Base-by-base conservation (phyloP, 805 yeast genomes). In the Kuraishia capsulata region DNA sequence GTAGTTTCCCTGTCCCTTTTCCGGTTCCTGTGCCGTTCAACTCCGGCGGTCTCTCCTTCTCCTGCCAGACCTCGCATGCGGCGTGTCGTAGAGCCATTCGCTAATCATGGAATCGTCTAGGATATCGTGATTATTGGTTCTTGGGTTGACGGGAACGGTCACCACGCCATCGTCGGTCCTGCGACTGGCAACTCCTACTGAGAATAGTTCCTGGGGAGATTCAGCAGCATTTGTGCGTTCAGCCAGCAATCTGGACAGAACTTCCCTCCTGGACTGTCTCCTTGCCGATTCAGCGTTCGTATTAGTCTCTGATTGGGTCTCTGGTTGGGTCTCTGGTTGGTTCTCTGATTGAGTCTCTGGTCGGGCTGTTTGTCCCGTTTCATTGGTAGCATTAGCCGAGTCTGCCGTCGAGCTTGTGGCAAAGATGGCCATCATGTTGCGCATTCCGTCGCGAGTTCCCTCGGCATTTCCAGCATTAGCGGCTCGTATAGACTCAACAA, bases 141-240 rank as follows among this genome's bases (percentile, higher is more conserved):
- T 31, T 14, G 32, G 24, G 32, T 8, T 9, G 20, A 36, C 20
- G 18, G 19, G 29, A 17, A 20, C 38, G 6, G 76, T 69, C n/a
- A 53, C 63, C 1, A 68, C 70, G 2, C 77, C 78, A 34, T 44
- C 48, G 1, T 61, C 49, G 0, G 71, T 68, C 42, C 78, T 53
- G 41, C 73, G 60, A 44, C 76, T 71, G 11, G 67, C 52, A 8
- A 73, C 69, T 2, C 76, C 78, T 3, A 65, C 45, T 1, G 77
- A 68, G 45, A 73, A 71, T 30, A 57, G 36, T 6, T 53, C n/a
- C n/a, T n/a, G n/a, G n/a, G n/a, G n/a, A n/a, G n/a, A n/a, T n/a
- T n/a, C n/a, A n/a, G n/a, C n/a, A n/a, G n/a, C n/a, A n/a, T n/a
- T n/a, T n/a, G n/a, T n/a, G n/a, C n/a, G n/a, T n/a, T n/a, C n/a